Percentiles rank a stretch among this genome's conserved stretches.
These are phyloP conservation scores for Monilinia laxa DNA, from an alignment of 2,329 filamentous ascomycete genomes.

Conservation along the genomic window DNA sequence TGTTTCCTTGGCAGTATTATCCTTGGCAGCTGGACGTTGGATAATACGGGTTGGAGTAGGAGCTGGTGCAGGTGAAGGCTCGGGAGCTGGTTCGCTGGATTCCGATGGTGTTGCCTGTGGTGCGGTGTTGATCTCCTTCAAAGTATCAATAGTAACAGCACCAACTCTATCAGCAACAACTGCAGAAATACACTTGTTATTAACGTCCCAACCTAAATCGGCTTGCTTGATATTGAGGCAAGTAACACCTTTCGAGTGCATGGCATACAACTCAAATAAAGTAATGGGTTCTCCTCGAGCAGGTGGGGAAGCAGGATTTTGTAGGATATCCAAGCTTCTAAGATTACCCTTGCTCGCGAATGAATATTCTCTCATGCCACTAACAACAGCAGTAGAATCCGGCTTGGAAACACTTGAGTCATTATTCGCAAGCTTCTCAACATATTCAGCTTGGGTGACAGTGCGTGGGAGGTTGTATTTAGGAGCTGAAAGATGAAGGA, in stretches of 20 bases:
- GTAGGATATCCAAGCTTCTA: conserved; percentile 85
- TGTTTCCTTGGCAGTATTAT: conserved; percentile 33
- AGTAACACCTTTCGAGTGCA: conserved; percentile 97
- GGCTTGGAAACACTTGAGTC: conserved; percentile 75
- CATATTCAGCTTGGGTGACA: conserved; percentile 85
- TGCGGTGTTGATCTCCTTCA: conserved; percentile 46
- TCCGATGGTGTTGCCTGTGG: conserved; percentile 24
- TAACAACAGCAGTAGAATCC: conserved; percentile 95
- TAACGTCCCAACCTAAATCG: conserved; percentile 87
- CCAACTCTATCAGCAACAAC: conserved; percentile 75
- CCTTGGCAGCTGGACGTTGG: conserved; percentile 36
- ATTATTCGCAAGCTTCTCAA: conserved; percentile 72
- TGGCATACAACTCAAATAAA: conserved; percentile 91
- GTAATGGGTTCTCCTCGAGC: conserved; percentile 64
- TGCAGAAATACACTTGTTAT: conserved; percentile 80
- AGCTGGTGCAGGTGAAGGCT: conserved; percentile 28
- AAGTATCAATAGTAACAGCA: conserved; percentile 69
- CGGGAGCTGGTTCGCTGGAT: conserved; percentile 22
- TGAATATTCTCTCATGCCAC: conserved; percentile 92
- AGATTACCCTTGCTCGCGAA: conserved; percentile 83
- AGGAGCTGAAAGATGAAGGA: conserved; percentile 90
- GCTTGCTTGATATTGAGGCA: conserved; percentile 81
- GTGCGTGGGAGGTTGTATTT: conserved; percentile 78
- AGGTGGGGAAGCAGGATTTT: conserved; percentile 63
- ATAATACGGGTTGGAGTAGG: conserved; percentile 35